phyloP scores from a whole-genome alignment of 164 flowering plant genomes.

The Stephania cephalantha region DNA sequence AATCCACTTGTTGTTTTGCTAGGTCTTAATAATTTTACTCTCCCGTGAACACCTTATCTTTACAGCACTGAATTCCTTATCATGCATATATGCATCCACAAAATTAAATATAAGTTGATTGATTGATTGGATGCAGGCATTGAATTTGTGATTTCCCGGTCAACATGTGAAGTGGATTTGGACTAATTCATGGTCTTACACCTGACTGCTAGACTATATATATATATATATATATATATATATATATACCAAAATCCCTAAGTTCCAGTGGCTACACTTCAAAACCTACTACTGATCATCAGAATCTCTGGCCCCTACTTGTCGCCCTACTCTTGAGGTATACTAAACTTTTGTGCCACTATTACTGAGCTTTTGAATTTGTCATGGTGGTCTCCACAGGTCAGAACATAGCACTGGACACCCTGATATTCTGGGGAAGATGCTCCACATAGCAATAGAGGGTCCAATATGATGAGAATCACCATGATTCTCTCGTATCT shows the following conservation, averaged over 20 bases:
- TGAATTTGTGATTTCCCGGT: not conserved
- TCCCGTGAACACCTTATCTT: not conserved
- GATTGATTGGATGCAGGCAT: not conserved
- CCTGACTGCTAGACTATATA: not conserved
- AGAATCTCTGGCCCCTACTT: too few species aligned
- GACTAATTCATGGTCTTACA: not conserved
- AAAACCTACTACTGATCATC: too few species aligned
- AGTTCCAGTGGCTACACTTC: too few species aligned
- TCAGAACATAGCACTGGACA: not conserved
- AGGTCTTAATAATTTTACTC: not conserved
- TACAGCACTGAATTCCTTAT: not conserved
- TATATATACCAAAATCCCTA: too few species aligned
- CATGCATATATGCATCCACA: not conserved
- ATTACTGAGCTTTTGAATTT: not conserved
- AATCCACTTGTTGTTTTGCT: not conserved
- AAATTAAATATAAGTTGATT: not conserved
- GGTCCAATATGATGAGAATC: not conserved
- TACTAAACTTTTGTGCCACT: too few species aligned
- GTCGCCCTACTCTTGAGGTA: too few species aligned
- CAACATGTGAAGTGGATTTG: not conserved
- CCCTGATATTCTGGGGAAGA: not conserved
- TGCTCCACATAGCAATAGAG: not conserved
- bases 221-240: too few species aligned
- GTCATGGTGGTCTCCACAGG: not conserved
- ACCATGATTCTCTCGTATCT: not conserved